A percentile compares a stretch with the other conserved stretches of the same genome.
Conservation (phyloP, 768 basidiomycete genomes). For the Mycena rebaudengoi region DNA sequence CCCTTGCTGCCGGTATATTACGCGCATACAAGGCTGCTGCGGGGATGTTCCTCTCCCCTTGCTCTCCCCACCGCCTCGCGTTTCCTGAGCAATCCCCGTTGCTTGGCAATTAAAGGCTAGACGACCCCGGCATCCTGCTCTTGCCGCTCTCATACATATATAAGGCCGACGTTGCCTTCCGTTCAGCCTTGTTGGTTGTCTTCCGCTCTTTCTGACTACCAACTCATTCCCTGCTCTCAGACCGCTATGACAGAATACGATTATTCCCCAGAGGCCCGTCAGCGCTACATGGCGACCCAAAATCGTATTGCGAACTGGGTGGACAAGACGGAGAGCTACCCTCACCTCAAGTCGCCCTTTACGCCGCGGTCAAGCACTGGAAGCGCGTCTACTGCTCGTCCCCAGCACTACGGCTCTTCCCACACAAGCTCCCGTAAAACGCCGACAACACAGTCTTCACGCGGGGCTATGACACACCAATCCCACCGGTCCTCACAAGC, state of each 20-base stretch:
- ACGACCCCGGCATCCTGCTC: neutral
- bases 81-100: neutral
- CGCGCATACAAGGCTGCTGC: too few species aligned
- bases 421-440: neutral
- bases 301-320: slow-evolving; percentile 5
- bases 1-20: too few species aligned
- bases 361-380: neutral
- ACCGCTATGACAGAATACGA: slow-evolving; percentile 12
- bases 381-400: neutral
- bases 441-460: neutral
- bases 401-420: neutral
- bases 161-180: neutral
- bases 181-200: neutral
- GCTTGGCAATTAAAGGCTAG: neutral
- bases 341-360: neutral
- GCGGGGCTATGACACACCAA: neutral
- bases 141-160: neutral
- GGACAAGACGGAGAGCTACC: neutral
- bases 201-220: neutral
- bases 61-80: too few species aligned
- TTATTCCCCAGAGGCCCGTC: slow-evolving; percentile 6
- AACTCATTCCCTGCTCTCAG: neutral
- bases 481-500: neutral
- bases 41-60: too few species aligned
- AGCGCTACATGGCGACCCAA: slow-evolving; percentile 8